Evolutionary conservation across 176 grass and related monocot genomes (phyloP).

Genomic region (Cocos nucifera): DNA sequence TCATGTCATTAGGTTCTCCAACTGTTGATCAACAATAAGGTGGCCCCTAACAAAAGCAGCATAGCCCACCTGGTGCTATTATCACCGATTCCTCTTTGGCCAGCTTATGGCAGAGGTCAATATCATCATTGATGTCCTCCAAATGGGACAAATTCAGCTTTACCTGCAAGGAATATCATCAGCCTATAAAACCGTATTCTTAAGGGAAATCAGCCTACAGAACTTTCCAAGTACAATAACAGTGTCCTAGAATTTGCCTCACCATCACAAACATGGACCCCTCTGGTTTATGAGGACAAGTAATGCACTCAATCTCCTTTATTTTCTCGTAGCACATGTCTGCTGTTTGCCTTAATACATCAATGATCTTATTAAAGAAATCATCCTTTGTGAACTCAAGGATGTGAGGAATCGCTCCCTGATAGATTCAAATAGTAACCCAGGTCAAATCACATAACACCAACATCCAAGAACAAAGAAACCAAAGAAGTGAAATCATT

Average conservation of each 20-base stretch:
- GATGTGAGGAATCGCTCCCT: constrained; percentile 67
- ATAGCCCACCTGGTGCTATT: constrained; percentile 53
- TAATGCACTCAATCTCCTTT: constrained; percentile 49
- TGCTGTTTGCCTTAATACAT: constrained; percentile 36
- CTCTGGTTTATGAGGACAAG: constrained; percentile 72
- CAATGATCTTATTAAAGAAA: constrained; percentile 60
- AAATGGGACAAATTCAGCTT: constrained; percentile 53
- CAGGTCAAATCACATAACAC: neutral
- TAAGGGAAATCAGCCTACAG: neutral
- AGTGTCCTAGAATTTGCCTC: constrained; percentile 7
- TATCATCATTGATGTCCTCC: constrained; percentile 47
- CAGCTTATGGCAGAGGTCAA: constrained; percentile 65
- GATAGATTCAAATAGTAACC: neutral
- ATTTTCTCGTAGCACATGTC: constrained; percentile 57
- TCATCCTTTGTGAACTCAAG: constrained; percentile 64
- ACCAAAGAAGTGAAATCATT: neutral
- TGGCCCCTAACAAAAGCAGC: too few species aligned
- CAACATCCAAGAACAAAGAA: neutral
- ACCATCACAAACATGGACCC: constrained; percentile 97
- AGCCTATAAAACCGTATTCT: neutral
- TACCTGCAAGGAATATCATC: constrained; percentile 28
- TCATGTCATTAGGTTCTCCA: too few species aligned
- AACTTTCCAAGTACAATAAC: too few species aligned
- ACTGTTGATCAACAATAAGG: too few species aligned
- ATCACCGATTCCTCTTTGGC: constrained; percentile 72